A percentile compares a stretch with the other conserved stretches of the same genome.
These are phyloP conservation scores for Thalassia testudinum DNA, from an alignment of 116 monocot species.

Conservation along the genomic window DNA sequence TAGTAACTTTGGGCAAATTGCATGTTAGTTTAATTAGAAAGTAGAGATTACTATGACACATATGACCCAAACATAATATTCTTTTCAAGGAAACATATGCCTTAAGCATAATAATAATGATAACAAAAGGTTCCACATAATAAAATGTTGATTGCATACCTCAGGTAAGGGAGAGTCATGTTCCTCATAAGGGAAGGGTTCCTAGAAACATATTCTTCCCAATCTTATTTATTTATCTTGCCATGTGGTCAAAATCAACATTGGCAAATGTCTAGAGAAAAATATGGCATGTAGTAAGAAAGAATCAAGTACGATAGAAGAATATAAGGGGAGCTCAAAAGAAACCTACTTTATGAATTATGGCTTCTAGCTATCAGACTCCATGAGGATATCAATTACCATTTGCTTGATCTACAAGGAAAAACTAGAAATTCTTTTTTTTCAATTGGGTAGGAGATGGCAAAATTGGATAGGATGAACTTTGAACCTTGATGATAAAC, in stretches of 20 bases:
- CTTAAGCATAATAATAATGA: too few species aligned
- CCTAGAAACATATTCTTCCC: conserved; percentile 55
- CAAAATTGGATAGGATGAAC: too few species aligned
- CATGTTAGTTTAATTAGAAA: too few species aligned
- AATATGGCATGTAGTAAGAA: too few species aligned
- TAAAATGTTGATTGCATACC: conserved; percentile 29
- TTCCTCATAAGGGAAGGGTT: conserved; percentile 76
- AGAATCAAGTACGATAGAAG: neutral
- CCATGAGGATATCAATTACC: conserved; percentile 55
- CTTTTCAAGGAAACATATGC: too few species aligned
- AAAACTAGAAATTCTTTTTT: too few species aligned
- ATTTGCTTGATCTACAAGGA: conserved; percentile 46
- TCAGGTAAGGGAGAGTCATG: conserved; percentile 76
- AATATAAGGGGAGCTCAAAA: conserved; percentile 18
- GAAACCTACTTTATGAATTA: conserved; percentile 62
- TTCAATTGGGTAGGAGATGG: too few species aligned
- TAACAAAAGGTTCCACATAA: too few species aligned
- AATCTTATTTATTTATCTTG: conserved; percentile 68
- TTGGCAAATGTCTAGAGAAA: conserved; percentile 97
- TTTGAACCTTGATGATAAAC: too few species aligned
- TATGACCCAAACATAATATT: too few species aligned
- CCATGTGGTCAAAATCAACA: conserved; percentile 66
- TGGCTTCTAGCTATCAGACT: conserved; percentile 41
- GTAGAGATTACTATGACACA: too few species aligned
- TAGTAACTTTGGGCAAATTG: too few species aligned